A percentile compares a stretch with the other conserved stretches of the same genome.
These are phyloP conservation scores for Globisporangium megalacanthum DNA, from an alignment of 352 stramenopile genomes.

Conservation along the genomic window DNA sequence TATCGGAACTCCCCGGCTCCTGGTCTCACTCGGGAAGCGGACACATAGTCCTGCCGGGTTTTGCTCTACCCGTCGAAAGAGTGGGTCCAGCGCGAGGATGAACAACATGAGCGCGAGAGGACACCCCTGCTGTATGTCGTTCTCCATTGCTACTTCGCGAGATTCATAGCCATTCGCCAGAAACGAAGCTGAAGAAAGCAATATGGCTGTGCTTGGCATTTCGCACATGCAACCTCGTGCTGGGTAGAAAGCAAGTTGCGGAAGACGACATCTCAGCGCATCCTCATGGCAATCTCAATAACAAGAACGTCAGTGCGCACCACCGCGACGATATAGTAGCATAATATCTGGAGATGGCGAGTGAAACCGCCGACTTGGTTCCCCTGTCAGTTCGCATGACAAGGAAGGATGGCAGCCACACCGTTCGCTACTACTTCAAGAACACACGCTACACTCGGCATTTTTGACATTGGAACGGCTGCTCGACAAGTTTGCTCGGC, in stretches of 20 bases:
- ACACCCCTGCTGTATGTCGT: too few species aligned
- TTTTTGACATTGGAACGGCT: background rate
- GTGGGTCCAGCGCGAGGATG: too few species aligned
- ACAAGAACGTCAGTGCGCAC: background rate
- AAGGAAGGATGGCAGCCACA: background rate
- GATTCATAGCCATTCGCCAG: too few species aligned
- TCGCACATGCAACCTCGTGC: background rate
- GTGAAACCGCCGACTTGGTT: background rate
- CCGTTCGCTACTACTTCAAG: background rate
- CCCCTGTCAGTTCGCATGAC: background rate
- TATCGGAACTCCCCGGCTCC: too few species aligned
- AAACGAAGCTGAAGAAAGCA: too few species aligned
- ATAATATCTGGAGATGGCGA: background rate
- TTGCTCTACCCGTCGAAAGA: too few species aligned
- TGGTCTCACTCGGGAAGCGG: too few species aligned
- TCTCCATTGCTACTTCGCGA: too few species aligned
- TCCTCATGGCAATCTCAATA: background rate
- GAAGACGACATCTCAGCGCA: background rate
- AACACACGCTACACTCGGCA: background rate
- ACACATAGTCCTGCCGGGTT: too few species aligned
- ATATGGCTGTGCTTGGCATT: background rate
- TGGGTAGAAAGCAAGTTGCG: background rate
- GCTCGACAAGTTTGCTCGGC: background rate
- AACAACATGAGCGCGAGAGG: too few species aligned
- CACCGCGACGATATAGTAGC: background rate